Percentiles rank a stretch among this genome's conserved stretches.
phyloP scores from a whole-genome alignment of 2,329 filamentous ascomycete species.

The Pestalotiopsis sp. region DNA sequence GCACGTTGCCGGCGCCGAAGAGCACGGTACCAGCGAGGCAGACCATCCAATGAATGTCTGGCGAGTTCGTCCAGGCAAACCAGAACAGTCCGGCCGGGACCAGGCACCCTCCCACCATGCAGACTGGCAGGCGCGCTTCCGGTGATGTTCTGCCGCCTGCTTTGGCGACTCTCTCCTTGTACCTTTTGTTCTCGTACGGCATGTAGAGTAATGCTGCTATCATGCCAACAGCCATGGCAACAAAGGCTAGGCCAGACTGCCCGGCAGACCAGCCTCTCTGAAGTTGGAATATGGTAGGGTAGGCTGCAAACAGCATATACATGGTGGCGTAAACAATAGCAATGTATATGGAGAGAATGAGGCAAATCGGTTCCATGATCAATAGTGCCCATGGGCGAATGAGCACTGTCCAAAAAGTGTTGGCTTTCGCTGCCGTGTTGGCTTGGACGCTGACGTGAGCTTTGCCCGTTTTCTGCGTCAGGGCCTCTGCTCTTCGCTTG shows the following conservation, averaged over 20 bases:
- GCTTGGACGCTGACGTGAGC: background rate
- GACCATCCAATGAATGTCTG: constrained; percentile 53
- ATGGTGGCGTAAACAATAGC: constrained; percentile 58
- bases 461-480: background rate
- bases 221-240: constrained; percentile 69
- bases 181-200: constrained; percentile 33
- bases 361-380: constrained; percentile 67
- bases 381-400: constrained; percentile 38
- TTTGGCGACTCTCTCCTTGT: constrained; percentile 49
- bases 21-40: constrained; percentile 25
- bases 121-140: constrained; percentile 63
- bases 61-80: constrained; percentile 66
- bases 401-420: background rate
- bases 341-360: constrained; percentile 64
- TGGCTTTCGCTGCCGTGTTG: constrained; percentile 12
- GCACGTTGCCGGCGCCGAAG: constrained; percentile 40
- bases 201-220: constrained; percentile 56
- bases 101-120: constrained; percentile 60
- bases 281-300: constrained; percentile 65
- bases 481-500: background rate
- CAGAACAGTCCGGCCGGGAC: constrained; percentile 66
- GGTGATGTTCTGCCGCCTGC: constrained; percentile 59
- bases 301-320: constrained; percentile 60
- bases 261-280: constrained; percentile 59
- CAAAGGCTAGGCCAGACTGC: constrained; percentile 63